These are phyloP conservation scores for Leucocoprinus leucothites DNA, from an alignment of 768 basidiomycete species.

Conservation along the genomic window DNA sequence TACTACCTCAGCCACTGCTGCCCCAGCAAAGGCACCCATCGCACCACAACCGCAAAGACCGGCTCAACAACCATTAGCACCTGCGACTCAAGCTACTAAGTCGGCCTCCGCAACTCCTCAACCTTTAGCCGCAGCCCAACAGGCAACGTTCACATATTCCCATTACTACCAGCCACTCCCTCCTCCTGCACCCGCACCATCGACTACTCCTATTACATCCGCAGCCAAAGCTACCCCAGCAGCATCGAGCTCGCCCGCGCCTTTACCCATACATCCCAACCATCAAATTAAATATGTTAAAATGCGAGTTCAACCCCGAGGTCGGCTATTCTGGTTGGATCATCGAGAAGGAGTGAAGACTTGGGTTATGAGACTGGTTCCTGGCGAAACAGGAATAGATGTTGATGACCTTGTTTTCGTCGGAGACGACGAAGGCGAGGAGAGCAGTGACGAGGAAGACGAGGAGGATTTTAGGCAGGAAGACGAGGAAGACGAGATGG, in stretches of 20 bases:
- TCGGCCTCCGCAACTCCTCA: conserved; percentile 28
- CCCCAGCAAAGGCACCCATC: background rate
- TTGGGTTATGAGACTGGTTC: conserved; percentile 65
- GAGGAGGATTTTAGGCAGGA: conserved; percentile 33
- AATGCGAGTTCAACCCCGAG: conserved; percentile 56
- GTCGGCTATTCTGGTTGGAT: conserved; percentile 57
- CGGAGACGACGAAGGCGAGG: conserved; percentile 57
- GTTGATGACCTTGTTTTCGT: conserved; percentile 54
- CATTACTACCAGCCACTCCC: conserved; percentile 53
- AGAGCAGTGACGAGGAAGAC: conserved; percentile 53
- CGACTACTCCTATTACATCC: conserved; percentile 19
- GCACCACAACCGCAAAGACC: conserved; percentile 21
- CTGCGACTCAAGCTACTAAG: conserved; percentile 19
- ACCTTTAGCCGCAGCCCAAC: conserved; percentile 26
- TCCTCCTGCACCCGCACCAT: conserved; percentile 22
- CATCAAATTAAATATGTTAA: conserved; percentile 52
- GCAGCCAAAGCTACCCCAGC: conserved; percentile 23
- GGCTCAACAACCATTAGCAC: conserved; percentile 20
- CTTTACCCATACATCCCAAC: conserved; percentile 33
- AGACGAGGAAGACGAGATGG: conserved; percentile 45
- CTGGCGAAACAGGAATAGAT: conserved; percentile 53
- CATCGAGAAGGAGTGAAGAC: conserved; percentile 67
- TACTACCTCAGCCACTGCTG: background rate
- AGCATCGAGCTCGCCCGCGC: conserved; percentile 36
- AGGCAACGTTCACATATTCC: conserved; percentile 27